phyloP scores from a whole-genome alignment of 2,329 filamentous ascomycete species.

The Fusarium pseudoanthophilum region DNA sequence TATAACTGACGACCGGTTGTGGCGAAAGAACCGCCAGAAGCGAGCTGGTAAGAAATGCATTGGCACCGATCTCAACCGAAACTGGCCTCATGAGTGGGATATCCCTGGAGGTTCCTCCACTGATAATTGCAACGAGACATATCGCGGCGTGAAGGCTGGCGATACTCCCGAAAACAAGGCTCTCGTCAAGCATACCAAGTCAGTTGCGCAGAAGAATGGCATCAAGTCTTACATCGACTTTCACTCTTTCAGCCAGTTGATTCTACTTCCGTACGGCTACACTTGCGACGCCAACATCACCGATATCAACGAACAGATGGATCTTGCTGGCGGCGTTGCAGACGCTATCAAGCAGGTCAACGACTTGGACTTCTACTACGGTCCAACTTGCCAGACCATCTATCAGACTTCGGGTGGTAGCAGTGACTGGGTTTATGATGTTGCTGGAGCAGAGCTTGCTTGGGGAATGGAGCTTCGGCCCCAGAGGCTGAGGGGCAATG shows the following conservation, averaged over 20 bases:
- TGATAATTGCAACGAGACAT: slow-evolving; percentile 63
- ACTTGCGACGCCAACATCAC: slow-evolving; percentile 60
- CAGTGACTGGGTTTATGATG: slow-evolving; percentile 58
- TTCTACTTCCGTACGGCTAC: slow-evolving; percentile 69
- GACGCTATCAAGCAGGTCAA: slow-evolving; percentile 60
- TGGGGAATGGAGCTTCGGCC: slow-evolving; percentile 55
- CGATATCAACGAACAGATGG: slow-evolving; percentile 60
- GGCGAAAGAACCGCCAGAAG: slow-evolving; percentile 69
- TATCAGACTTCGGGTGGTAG: slow-evolving; percentile 64
- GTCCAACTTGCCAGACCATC: slow-evolving; percentile 69
- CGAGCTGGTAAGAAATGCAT: slow-evolving; percentile 55
- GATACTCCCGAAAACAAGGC: slow-evolving; percentile 63
- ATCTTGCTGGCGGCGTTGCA: slow-evolving; percentile 59
- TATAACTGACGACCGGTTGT: slow-evolving; percentile 62
- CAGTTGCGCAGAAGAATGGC: slow-evolving; percentile 52
- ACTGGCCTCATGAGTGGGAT: slow-evolving; percentile 68
- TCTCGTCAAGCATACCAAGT: slow-evolving; percentile 52
- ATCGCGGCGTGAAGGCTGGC: slow-evolving; percentile 55
- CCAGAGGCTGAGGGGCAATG: slow-evolving; percentile 42
- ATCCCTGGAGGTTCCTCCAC: slow-evolving; percentile 61
- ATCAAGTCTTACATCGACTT: slow-evolving; percentile 73
- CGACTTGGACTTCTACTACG: slow-evolving; percentile 54
- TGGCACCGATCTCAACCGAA: slow-evolving; percentile 68
- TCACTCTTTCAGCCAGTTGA: slow-evolving; percentile 71
- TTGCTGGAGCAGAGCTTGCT: slow-evolving; percentile 54